Conservation (phyloP, 2,329 filamentous ascomycete species). For the Leptographium lundbergii region DNA sequence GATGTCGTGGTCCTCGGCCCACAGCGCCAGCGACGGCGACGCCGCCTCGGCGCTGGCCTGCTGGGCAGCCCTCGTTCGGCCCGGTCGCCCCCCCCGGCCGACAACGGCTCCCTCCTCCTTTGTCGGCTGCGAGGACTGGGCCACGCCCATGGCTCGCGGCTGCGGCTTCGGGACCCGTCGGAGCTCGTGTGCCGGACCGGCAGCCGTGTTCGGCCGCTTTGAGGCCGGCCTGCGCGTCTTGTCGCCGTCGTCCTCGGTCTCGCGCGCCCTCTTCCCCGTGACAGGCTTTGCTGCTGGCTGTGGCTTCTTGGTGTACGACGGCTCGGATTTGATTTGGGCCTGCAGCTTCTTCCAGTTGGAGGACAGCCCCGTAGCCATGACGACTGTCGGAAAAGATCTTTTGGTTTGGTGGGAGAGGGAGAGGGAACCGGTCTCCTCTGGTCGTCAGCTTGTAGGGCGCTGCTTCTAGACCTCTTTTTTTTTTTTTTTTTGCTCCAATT, state of each 20-base stretch:
- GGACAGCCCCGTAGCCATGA: conserved; percentile 38
- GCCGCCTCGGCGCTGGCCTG: conserved; percentile 8
- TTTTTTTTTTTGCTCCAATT: background rate
- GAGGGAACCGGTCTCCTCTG: background rate
- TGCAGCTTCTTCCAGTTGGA: conserved; percentile 74
- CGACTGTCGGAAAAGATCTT: background rate
- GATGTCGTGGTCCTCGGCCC: conserved; percentile 49
- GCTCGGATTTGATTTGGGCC: conserved; percentile 40
- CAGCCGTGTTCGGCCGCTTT: conserved; percentile 2
- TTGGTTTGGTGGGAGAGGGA: background rate
- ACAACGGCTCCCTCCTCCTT: conserved; percentile 13
- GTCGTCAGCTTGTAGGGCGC: background rate
- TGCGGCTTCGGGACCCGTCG: background rate
- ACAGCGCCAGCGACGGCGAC: conserved; percentile 44
- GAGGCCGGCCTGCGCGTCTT: conserved; percentile 11
- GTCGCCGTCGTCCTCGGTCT: conserved; percentile 27
- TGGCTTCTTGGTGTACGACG: conserved; percentile 17
- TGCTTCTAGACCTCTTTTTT: background rate
- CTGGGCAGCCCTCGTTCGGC: background rate
- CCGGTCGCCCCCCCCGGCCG: background rate
- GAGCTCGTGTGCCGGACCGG: background rate
- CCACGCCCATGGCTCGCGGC: conserved; percentile 36
- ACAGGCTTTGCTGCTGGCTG: conserved; percentile 15
- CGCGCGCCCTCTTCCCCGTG: conserved; percentile 15
- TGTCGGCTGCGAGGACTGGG: conserved; percentile 34